These are phyloP conservation scores for Aquilaria malaccensis DNA, from an alignment of 345 rosid species.

Conservation along the genomic window DNA sequence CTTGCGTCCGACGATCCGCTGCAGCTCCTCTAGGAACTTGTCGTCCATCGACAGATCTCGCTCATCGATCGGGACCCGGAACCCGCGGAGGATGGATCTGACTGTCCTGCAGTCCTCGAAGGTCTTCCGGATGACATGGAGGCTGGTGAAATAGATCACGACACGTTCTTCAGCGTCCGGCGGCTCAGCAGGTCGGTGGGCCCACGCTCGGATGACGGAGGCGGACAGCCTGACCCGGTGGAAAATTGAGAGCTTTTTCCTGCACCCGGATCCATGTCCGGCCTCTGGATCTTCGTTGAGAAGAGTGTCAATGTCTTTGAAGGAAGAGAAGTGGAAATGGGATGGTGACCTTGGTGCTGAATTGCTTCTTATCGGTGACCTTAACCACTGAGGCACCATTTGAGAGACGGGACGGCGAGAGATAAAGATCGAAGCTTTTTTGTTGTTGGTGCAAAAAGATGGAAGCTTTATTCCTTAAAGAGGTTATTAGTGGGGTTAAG, in stretches of 20 bases:
- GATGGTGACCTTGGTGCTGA: conserved; percentile 12
- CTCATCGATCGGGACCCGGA: conserved; percentile 54
- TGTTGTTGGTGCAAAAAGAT: not conserved
- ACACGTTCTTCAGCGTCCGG: conserved; percentile 32
- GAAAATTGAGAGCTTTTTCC: conserved; percentile 37
- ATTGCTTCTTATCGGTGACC: conserved; percentile 20
- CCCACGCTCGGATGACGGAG: conserved; percentile 31
- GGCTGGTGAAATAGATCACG: conserved; percentile 72
- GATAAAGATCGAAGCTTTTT: not conserved
- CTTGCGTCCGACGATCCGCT: conserved; percentile 27
- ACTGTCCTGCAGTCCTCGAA: conserved; percentile 63
- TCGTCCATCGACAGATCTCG: conserved; percentile 76
- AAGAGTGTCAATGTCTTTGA: conserved; percentile 43
- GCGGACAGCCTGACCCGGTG: conserved; percentile 53
- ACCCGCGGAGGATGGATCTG: conserved; percentile 47
- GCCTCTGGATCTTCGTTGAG: conserved; percentile 20
- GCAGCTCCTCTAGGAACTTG: conserved; percentile 43
- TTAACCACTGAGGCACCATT: conserved; percentile 57
- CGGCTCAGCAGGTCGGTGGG: conserved; percentile 3
- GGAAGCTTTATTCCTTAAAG: too few relatives aligned
- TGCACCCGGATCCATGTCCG: conserved; percentile 16
- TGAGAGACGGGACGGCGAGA: not conserved
- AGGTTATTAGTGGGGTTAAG: too few relatives aligned
- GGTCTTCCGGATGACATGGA: conserved; percentile 62
- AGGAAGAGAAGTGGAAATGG: conserved; percentile 41